These are phyloP conservation scores for Ogataea methanolica DNA, from an alignment of 805 yeast genomes.

Conservation along the genomic window DNA sequence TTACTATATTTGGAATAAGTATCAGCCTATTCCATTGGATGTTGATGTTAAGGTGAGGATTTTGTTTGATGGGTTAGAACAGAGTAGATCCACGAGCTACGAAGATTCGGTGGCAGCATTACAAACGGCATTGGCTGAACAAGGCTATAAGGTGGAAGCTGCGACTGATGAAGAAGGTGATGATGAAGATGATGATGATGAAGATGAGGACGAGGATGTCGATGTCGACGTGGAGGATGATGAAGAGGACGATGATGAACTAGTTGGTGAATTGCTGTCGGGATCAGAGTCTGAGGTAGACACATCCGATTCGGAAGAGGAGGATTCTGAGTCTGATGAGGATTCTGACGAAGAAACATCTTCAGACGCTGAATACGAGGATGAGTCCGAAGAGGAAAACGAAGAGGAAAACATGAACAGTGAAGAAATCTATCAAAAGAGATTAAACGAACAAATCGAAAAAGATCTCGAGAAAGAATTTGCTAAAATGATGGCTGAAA, in stretches of 20 bases:
- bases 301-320: slow-evolving; percentile 30
- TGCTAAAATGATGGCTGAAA: slow-evolving; percentile 13
- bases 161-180: slow-evolving; percentile 11
- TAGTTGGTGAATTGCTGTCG: slow-evolving; percentile 4
- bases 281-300: slow-evolving; percentile 21
- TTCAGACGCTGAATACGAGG: slow-evolving; percentile 13
- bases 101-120: slow-evolving; percentile 42
- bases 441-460: slow-evolving; percentile 3
- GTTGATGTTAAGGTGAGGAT: slow-evolving; percentile 46
- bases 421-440: slow-evolving; percentile 12
- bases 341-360: slow-evolving; percentile 12
- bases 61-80: slow-evolving; percentile 32
- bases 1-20: slow-evolving; percentile 62
- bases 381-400: slow-evolving; percentile 16
- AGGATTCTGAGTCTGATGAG: slow-evolving; percentile 23
- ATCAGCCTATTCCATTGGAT: slow-evolving; percentile 59
- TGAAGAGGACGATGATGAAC: slow-evolving; percentile 18
- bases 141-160: slow-evolving; percentile 9
- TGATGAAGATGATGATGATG: slow-evolving; percentile 11
- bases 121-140: slow-evolving; percentile 24
- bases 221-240: slow-evolving; percentile 13
- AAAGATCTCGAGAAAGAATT: slow-evolving; percentile 4
- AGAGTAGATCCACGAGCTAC: slow-evolving; percentile 31
- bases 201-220: slow-evolving; percentile 14
- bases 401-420: slow-evolving; percentile 8